phyloP scores from a whole-genome alignment of 2,329 filamentous ascomycete species.

The Alternaria triticimaculans region DNA sequence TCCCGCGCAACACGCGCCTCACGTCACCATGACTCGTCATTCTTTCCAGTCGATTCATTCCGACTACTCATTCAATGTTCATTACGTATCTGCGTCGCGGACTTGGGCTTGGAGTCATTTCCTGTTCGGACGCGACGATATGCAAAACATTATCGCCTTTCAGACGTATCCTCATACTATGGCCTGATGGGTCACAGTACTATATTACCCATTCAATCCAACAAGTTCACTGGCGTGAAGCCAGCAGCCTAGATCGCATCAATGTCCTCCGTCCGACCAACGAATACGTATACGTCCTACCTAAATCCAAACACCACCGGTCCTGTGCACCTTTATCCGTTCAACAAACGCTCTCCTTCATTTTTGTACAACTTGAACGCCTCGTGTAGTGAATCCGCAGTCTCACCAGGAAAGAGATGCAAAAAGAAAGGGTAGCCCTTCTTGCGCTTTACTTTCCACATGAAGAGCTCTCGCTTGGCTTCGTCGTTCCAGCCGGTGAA shows the following conservation, averaged over 20 bases:
- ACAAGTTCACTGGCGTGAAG: neutral
- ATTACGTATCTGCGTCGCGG: neutral
- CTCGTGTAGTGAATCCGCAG: neutral
- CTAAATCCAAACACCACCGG: neutral
- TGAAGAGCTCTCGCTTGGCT: slow-evolving; percentile 2
- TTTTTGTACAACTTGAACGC: slow-evolving; percentile 1
- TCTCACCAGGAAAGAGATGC: slow-evolving; percentile 7
- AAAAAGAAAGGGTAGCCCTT: slow-evolving; percentile 1
- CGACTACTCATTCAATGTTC: neutral
- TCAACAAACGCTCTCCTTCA: slow-evolving; percentile 1
- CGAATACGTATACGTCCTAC: neutral
- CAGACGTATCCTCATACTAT: neutral
- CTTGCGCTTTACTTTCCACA: slow-evolving; percentile 4
- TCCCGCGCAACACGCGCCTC: neutral
- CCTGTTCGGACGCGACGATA: neutral
- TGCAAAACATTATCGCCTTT: neutral
- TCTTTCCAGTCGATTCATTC: neutral
- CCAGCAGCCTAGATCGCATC: neutral
- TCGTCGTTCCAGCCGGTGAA: slow-evolving; percentile 8
- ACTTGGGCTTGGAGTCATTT: neutral
- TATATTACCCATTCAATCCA: neutral
- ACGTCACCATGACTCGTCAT: neutral
- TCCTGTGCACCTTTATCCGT: neutral
- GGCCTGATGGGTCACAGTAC: neutral
- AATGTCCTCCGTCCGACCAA: neutral